Evolutionary conservation across 441 rosid genomes (phyloP).

Genomic region (Francoa sonchifolia): DNA sequence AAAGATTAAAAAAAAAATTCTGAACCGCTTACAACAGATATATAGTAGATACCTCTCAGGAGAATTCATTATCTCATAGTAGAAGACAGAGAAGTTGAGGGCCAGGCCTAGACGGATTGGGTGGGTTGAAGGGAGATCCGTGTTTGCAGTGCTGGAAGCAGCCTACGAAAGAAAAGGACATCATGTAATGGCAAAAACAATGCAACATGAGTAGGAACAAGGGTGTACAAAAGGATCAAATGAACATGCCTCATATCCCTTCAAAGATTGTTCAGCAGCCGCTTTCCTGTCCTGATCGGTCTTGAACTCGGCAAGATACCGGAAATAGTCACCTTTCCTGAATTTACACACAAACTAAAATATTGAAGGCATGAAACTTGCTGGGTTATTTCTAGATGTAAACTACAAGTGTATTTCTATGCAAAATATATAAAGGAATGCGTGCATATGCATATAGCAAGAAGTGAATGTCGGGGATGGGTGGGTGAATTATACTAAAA

Average conservation of each 20-base stretch:
- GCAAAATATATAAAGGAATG: too few species aligned
- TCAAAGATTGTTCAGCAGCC: conserved; percentile 83
- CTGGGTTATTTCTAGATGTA: too few species aligned
- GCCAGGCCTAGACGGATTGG: conserved; percentile 99
- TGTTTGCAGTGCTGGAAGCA: conserved; percentile 75
- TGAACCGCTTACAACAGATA: background rate
- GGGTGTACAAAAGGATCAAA: background rate
- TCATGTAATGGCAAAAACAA: conserved; percentile 3
- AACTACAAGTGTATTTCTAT: background rate
- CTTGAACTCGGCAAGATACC: conserved; percentile 98
- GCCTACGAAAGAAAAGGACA: conserved; percentile 28
- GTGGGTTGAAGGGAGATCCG: conserved; percentile 90
- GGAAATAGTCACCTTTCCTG: conserved; percentile 97
- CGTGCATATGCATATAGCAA: background rate
- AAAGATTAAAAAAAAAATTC: too few species aligned
- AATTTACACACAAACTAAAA: background rate
- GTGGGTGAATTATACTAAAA: too few species aligned
- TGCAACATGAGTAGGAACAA: background rate
- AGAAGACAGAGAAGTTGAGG: conserved; percentile 94
- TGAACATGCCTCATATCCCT: conserved; percentile 73
- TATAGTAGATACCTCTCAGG: conserved; percentile 53
- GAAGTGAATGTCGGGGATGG: background rate
- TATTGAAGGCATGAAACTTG: background rate
- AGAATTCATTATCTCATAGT: conserved; percentile 97
- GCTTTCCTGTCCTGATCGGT: conserved; percentile 88